Evolutionary conservation across 2,329 filamentous ascomycete species (phyloP).

Genomic region (Penicillium sp.): DNA sequence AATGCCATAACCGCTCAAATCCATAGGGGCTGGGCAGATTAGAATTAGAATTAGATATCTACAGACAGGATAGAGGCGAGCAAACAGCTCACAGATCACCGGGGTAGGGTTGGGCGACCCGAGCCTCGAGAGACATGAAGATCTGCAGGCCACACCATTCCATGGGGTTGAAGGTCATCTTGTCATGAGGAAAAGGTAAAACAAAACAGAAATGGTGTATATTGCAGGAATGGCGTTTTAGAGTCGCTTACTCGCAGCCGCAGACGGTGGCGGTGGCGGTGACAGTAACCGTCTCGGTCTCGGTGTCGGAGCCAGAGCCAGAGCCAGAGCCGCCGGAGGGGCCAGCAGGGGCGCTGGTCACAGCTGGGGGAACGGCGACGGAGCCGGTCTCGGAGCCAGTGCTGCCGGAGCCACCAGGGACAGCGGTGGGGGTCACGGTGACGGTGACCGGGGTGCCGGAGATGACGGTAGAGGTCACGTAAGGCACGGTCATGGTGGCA

Average conservation of each 20-base stretch:
- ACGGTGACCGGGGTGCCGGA: too few relatives aligned
- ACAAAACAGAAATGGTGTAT: slow-evolving; percentile 1
- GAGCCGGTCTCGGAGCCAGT: slow-evolving; percentile 3
- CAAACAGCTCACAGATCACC: neutral
- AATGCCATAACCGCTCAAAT: slow-evolving; percentile 11
- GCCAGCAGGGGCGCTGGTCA: slow-evolving; percentile 17
- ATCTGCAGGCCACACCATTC: slow-evolving; percentile 26
- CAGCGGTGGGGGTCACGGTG: neutral
- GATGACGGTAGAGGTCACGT: too few relatives aligned
- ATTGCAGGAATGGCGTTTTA: slow-evolving; percentile 1
- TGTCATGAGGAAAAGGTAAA: slow-evolving; percentile 15
- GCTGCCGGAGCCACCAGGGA: neutral
- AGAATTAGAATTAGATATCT: slow-evolving; percentile 38
- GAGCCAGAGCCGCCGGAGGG: slow-evolving; percentile 13
- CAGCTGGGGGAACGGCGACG: slow-evolving; percentile 13
- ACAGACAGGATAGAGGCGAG: slow-evolving; percentile 22
- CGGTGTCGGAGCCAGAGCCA: slow-evolving; percentile 15
- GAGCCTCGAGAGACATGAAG: slow-evolving; percentile 8
- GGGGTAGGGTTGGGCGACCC: neutral
- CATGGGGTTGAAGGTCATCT: slow-evolving; percentile 19
- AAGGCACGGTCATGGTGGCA: too few relatives aligned
- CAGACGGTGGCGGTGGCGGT: slow-evolving; percentile 30
- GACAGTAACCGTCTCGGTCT: slow-evolving; percentile 16
- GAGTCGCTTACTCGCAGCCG: slow-evolving; percentile 20
- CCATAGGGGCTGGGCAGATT: slow-evolving; percentile 17